phyloP scores from a whole-genome alignment of 768 basidiomycete genomes.

The Collybia mongolica region DNA sequence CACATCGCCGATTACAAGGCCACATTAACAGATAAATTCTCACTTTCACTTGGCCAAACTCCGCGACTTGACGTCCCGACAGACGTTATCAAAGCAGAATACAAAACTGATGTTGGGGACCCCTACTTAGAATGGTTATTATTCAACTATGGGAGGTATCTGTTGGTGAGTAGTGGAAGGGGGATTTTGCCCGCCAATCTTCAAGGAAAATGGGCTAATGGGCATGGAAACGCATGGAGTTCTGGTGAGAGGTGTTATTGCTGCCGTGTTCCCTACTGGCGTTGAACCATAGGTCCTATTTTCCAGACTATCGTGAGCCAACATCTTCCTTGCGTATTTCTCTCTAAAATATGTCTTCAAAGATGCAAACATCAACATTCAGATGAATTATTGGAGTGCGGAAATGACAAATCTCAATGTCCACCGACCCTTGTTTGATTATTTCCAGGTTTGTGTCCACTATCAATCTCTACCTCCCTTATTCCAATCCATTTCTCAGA shows the following conservation, averaged over 20 bases:
- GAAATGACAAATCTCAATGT: slow-evolving; percentile 66
- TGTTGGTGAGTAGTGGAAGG: slow-evolving; percentile 60
- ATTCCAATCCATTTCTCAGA: slow-evolving; percentile 23
- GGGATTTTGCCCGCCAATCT: slow-evolving; percentile 67
- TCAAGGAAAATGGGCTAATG: slow-evolving; percentile 73
- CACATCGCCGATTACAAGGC: slow-evolving; percentile 53
- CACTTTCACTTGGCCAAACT: slow-evolving; percentile 57
- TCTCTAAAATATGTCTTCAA: not conserved
- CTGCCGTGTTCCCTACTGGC: not conserved
- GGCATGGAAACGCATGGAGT: slow-evolving; percentile 54
- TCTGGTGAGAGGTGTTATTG: slow-evolving; percentile 41
- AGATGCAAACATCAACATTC: slow-evolving; percentile 79
- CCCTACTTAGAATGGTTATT: slow-evolving; percentile 70
- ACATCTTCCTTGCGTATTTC: not conserved
- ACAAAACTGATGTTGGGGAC: slow-evolving; percentile 54
- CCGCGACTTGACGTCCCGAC: slow-evolving; percentile 55
- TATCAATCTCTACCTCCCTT: not conserved
- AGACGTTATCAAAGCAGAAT: slow-evolving; percentile 51
- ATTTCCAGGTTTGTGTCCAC: slow-evolving; percentile 52
- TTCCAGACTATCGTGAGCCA: slow-evolving; percentile 31
- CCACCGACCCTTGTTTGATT: slow-evolving; percentile 59
- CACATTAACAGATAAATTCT: slow-evolving; percentile 43
- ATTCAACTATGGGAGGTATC: slow-evolving; percentile 72
- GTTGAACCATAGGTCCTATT: no score
- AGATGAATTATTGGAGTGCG: slow-evolving; percentile 83